Evolutionary conservation across 148 eudicot species (phyloP).

Genomic region (Silene uniflora): DNA sequence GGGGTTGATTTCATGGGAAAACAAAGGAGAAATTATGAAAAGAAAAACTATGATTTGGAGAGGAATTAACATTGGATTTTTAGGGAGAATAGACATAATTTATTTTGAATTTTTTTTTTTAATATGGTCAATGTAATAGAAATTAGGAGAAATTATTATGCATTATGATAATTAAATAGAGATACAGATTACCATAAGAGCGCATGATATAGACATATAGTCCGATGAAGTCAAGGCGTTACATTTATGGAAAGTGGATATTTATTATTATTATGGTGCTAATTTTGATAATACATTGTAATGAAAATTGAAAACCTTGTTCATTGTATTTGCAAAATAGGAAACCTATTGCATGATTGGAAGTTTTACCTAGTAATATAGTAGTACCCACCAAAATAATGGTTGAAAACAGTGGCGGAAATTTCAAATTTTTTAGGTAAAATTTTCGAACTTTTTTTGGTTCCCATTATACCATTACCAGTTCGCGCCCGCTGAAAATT

Average conservation of each 20-base stretch:
- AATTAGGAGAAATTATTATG: not conserved
- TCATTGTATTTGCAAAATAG: too few relatives aligned
- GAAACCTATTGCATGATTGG: too few relatives aligned
- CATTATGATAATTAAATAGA: not conserved
- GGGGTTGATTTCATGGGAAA: slow-evolving; percentile 19
- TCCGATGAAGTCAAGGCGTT: not conserved
- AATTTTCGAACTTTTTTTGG: too few relatives aligned
- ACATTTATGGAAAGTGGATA: slow-evolving; percentile 7
- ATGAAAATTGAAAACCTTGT: too few relatives aligned
- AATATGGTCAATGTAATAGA: not conserved
- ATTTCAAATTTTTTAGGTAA: too few relatives aligned
- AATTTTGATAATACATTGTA: too few relatives aligned
- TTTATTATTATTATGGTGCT: too few relatives aligned
- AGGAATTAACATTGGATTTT: not conserved
- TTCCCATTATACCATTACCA: too few relatives aligned
- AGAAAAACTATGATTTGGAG: not conserved
- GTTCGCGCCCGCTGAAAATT: too few relatives aligned
- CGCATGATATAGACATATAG: not conserved
- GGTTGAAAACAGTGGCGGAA: too few relatives aligned
- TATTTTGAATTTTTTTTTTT: not conserved
- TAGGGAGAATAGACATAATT: not conserved
- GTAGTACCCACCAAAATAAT: too few relatives aligned
- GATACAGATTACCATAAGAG: not conserved
- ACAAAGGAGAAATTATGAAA: not conserved
- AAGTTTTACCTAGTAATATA: too few relatives aligned